Base-by-base conservation (phyloP, 78 protist genomes). In the Dictyostelium brefeldianum region DNA sequence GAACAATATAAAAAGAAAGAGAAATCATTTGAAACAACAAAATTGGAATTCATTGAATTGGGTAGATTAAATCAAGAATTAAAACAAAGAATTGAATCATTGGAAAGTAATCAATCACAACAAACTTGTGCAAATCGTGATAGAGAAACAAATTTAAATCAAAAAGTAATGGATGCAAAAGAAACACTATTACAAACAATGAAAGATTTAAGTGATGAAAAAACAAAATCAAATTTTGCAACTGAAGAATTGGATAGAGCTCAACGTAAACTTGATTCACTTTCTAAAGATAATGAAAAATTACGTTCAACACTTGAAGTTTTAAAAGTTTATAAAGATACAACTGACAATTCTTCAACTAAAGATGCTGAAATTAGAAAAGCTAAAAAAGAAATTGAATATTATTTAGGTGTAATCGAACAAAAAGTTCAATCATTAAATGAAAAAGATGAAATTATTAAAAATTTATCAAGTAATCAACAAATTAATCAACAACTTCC, bases 1-100 rank as follows among this genome's bases (percentile, higher is more conserved):
- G 82, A 77, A 22, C 29, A 22, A 29, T 27, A 70, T 25, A 83
- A 50, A n/a, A 83, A 83, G 81, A 83, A 83, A n/a, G 91, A 83
- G 75, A 83, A 73, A 31, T 51, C 29, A 53, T 71, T 71, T 20
- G 91, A 83, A 17, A 4, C 41, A 0, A 31, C 18, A 0, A 70
- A 71, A 59, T 20, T 17, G 20, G 81, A 83, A 46, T 36, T 25
- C 2, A n/a, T 29, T 11, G 17, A 41, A 4, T 43, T 83, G 8
- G 7, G 9, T 6, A 83, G 59, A 43, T 54, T 71, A 43, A 48
- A 70, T 6, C 31, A 43, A 18, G 91, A 83, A 11, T 20, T 56
- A 10, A 83, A 71, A 56, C 51, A 54, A 22, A 22, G 56, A 25
- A 11, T 83, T 7, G 91, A 83, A 14, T 22, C 47, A 6, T 36